Evolutionary conservation across 2,329 filamentous ascomycete genomes (phyloP).

Genomic region (Pseudogymnoascus pannorum): DNA sequence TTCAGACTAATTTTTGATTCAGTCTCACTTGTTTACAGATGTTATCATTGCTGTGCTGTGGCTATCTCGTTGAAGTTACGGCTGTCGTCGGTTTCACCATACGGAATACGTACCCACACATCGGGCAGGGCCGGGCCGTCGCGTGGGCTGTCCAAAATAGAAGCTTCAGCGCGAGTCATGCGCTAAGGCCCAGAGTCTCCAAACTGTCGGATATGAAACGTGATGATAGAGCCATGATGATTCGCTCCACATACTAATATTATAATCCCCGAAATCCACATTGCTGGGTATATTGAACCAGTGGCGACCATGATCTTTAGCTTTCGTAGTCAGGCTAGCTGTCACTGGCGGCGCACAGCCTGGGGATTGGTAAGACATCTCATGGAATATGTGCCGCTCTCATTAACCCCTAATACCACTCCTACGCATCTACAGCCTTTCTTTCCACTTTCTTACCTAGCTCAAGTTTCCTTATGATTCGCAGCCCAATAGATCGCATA

Average conservation of each 20-base stretch:
- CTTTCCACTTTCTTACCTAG: neutral
- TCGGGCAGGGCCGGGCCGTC: constrained; percentile 3
- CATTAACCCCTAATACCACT: neutral
- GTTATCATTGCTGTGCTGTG: neutral
- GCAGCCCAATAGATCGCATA: neutral
- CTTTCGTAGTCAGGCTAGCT: neutral
- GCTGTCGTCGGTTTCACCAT: neutral
- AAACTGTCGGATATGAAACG: neutral
- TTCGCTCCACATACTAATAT: neutral
- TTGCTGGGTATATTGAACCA: neutral
- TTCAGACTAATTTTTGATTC: neutral
- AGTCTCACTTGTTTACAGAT: neutral
- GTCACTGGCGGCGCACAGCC: too few relatives aligned
- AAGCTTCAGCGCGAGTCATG: neutral
- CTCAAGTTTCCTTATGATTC: neutral
- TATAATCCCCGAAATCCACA: neutral
- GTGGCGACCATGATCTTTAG: neutral
- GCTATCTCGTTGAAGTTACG: neutral
- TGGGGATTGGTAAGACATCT: too few relatives aligned
- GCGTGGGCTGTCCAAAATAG: neutral
- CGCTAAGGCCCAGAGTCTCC: neutral
- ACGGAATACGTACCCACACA: neutral
- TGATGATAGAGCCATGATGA: neutral
- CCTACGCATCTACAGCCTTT: neutral
- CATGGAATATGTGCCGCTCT: too few relatives aligned